Base-by-base conservation (phyloP, 73 alveolate genomes). In the Breviolum minutum region DNA sequence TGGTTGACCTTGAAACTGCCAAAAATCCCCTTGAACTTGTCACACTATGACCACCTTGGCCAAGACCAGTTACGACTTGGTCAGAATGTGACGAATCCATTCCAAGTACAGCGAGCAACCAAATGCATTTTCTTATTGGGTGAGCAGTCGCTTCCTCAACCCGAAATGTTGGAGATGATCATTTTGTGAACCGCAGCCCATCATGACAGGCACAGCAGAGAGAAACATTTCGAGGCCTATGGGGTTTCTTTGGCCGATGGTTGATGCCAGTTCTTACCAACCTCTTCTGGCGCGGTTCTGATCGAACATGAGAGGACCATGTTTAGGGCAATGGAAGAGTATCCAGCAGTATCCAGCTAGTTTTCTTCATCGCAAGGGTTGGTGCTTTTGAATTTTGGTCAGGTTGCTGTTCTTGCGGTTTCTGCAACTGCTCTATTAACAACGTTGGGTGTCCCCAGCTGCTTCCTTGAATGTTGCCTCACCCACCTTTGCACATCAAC, bases 341-440 rank as follows among this genome's bases (percentile, higher is more conserved):
- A 3, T 73, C 54, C 54, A 40, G 54, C 54, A 40, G 54, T 40
- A 40, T 40, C 54, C 54, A 40, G 54, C 54, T 40, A 40, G 54
- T 40, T 40, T 40, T 40, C 54, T 40, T 40, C 54, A 40, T 40
- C 54, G 54, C 54, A 40, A 40, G 54, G 81, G 19, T 13, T 71
- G 13, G 81, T 71, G 40, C 1, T 17, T 11, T 70, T 70, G 29
- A 17, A 19, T 17, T 70, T 11, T 0, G 13, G 24, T 29, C 92
- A 83, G 92, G 92, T 83, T 32, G 92, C 92, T 61, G 92, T 83
- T 22, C 92, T 83, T 13, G 40, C 92, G 24, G 11, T 83, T 24
- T 83, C 76, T 6, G 92, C 76, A 16, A 62, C 92, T 7, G 92
- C 76, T 12, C 32, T 83, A 24, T 27, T 83, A 12, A 83, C 92